These are phyloP conservation scores for Ophiocordyceps camponoti-floridani DNA, from an alignment of 2,329 filamentous ascomycete species.

Conservation along the genomic window DNA sequence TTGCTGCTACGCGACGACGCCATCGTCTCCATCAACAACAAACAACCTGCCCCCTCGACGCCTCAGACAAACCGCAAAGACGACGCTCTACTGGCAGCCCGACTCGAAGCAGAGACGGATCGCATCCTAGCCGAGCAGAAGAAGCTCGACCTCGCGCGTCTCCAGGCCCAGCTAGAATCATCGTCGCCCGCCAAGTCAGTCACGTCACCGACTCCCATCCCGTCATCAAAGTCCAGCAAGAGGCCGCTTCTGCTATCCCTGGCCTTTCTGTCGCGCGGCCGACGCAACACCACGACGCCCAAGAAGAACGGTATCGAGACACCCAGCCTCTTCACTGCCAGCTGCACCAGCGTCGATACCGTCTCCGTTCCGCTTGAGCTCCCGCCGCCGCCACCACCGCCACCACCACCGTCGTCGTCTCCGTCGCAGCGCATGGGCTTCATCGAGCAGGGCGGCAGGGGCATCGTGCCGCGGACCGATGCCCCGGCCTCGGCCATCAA, in stretches of 20 bases:
- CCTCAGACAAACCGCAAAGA: constrained; percentile 2
- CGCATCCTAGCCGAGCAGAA: constrained; percentile 30
- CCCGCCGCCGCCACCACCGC: constrained; percentile 10
- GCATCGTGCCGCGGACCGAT: constrained; percentile 39
- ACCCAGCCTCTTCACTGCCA: no score
- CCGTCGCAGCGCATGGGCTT: constrained; percentile 12
- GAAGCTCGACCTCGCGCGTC: constrained; percentile 26
- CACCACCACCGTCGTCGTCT: constrained; percentile 12
- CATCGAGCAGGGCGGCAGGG: constrained; percentile 26
- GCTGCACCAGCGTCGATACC: constrained; percentile 15
- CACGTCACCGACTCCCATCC: no score
- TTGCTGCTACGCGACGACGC: background rate
- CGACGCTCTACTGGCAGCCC: constrained; percentile 18
- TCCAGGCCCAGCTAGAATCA: constrained; percentile 20
- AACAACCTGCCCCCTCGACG: background rate
- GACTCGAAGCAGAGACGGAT: constrained; percentile 27
- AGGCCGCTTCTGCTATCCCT: constrained; percentile 28
- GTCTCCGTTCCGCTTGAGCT: constrained; percentile 14
- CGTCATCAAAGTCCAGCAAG: constrained; percentile 9
- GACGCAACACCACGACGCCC: constrained; percentile 20
- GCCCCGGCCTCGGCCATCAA: constrained; percentile 70
- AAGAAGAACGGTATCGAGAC: constrained; percentile 14
- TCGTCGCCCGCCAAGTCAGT: no score
- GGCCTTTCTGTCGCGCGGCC: constrained; percentile 22
- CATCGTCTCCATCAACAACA: no score